These are phyloP conservation scores for Irpex rosettiformis DNA, from an alignment of 1,284 basidiomycete genomes.

Conservation along the genomic window DNA sequence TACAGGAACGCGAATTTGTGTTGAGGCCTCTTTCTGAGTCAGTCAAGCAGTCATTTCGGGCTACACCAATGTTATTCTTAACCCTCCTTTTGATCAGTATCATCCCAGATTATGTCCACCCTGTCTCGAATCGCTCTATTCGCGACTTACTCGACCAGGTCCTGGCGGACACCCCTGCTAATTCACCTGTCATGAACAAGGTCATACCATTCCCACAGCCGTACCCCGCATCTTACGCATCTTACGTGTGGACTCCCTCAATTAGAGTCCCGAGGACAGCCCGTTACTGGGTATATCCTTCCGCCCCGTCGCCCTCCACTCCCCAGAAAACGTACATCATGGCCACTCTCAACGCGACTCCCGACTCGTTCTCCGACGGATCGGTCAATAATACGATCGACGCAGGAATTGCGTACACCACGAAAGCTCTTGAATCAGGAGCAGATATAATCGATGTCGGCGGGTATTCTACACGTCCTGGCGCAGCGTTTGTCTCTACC, in stretches of 20 bases:
- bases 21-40: slow-evolving; percentile 86
- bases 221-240: slow-evolving; percentile 5
- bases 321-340: slow-evolving; percentile 69
- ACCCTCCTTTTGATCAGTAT: slow-evolving; percentile 43
- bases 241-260: slow-evolving; percentile 5
- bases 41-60: slow-evolving; percentile 26
- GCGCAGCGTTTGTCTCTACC: slow-evolving; percentile 62
- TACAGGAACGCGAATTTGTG: slow-evolving; percentile 90
- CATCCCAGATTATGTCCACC: slow-evolving; percentile 68
- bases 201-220: slow-evolving; percentile 59
- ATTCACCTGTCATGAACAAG: slow-evolving; percentile 52
- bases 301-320: slow-evolving; percentile 16
- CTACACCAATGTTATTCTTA: not conserved
- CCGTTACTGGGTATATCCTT: slow-evolving; percentile 50
- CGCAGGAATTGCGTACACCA: slow-evolving; percentile 48
- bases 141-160: slow-evolving; percentile 42
- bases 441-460: slow-evolving; percentile 90
- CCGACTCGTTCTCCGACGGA: slow-evolving; percentile 97
- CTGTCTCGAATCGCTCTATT: slow-evolving; percentile 47
- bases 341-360: slow-evolving; percentile 94
- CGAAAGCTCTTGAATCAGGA: slow-evolving; percentile 45
- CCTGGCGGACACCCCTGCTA: slow-evolving; percentile 23
- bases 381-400: slow-evolving; percentile 50
- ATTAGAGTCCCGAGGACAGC: slow-evolving; percentile 48
- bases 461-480: slow-evolving; percentile 89